Conservation (phyloP, 306 rosid species). For the Dryas alaskensis region DNA sequence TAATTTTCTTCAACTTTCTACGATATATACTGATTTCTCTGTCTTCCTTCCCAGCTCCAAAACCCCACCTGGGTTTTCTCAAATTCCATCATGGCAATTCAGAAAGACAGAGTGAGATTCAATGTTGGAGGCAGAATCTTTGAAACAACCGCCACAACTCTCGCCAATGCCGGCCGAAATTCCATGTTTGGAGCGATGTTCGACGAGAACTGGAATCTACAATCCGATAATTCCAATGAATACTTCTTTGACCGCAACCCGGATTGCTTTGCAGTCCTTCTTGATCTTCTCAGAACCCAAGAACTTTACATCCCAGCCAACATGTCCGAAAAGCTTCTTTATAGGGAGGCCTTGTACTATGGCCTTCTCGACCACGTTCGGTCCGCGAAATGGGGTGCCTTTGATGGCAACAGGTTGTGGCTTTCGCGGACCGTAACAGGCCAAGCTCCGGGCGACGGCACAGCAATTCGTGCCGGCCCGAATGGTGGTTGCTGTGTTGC, state of each 20-base stretch:
- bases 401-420: conserved; percentile 70
- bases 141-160: conserved; percentile 84
- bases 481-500: conserved; percentile 94
- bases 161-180: conserved; percentile 85
- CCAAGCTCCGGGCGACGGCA: conserved; percentile 92
- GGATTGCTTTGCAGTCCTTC: conserved; percentile 74
- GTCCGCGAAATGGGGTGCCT: conserved; percentile 73
- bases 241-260: conserved; percentile 89
- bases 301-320: conserved; percentile 54
- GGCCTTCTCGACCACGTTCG: conserved; percentile 82
- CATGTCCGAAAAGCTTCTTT: conserved; percentile 67
- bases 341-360: conserved; percentile 74
- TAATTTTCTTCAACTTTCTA: conserved; percentile 2
- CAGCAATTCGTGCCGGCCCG: conserved; percentile 88
- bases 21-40: conserved; percentile 17
- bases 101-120: conserved; percentile 67
- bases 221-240: conserved; percentile 28
- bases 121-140: conserved; percentile 90
- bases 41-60: not conserved
- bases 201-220: conserved; percentile 71
- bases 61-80: conserved; percentile 40
- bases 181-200: conserved; percentile 87
- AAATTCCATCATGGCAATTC: conserved; percentile 54
- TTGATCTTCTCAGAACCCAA: conserved; percentile 77
- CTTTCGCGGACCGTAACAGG: conserved; percentile 54